phyloP scores from a whole-genome alignment of 306 rosid species.

The Echinosophora koreensis region DNA sequence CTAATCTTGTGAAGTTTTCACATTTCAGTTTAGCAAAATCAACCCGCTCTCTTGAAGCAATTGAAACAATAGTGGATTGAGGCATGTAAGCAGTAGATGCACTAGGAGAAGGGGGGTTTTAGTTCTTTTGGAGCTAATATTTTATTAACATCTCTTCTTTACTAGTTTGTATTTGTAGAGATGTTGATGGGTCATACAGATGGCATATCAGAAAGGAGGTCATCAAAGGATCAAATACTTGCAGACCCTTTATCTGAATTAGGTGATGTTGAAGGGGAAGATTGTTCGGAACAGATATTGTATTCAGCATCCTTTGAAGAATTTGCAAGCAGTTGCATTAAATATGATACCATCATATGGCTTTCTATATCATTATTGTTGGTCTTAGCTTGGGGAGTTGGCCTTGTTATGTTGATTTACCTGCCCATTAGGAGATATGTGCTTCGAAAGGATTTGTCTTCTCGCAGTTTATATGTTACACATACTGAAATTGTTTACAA shows the following conservation, averaged over 20 bases:
- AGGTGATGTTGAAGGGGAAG: constrained; percentile 63
- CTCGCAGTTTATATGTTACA: constrained; percentile 84
- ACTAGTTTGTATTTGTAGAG: constrained; percentile 56
- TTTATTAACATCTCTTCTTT: constrained; percentile 35
- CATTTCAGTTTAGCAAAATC: neutral
- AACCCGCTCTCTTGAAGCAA: neutral
- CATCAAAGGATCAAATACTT: constrained; percentile 61
- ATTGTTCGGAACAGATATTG: constrained; percentile 61
- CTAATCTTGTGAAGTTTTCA: constrained; percentile 20
- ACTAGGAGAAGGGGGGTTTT: neutral
- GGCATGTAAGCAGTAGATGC: neutral
- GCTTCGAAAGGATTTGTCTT: constrained; percentile 75
- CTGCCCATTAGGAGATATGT: constrained; percentile 77
- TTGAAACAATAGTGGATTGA: neutral
- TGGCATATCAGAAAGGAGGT: constrained; percentile 60
- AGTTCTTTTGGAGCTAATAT: constrained; percentile 31
- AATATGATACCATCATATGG: constrained; percentile 88
- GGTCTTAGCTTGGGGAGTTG: constrained; percentile 93
- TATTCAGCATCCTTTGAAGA: constrained; percentile 84
- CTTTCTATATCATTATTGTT: constrained; percentile 82
- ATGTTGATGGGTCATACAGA: constrained; percentile 80
- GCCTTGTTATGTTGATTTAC: constrained; percentile 86
- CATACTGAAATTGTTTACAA: constrained; percentile 78
- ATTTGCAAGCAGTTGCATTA: constrained; percentile 63
- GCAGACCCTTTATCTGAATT: constrained; percentile 60